phyloP scores from a whole-genome alignment of 768 basidiomycete genomes.

The Agaricus subrufescens region DNA sequence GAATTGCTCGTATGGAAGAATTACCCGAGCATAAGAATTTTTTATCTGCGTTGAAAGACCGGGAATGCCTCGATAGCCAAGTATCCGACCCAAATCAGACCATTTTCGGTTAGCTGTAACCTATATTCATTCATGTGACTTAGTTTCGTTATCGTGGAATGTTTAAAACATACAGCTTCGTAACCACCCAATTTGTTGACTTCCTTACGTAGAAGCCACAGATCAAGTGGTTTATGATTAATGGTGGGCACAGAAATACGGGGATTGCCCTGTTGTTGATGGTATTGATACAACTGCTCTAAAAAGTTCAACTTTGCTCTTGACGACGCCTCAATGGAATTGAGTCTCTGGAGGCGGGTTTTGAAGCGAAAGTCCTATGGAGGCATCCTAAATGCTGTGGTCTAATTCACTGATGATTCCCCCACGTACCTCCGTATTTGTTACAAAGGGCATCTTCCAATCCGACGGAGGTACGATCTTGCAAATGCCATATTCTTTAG shows the following conservation, averaged over 20 bases:
- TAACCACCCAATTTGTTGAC: conserved; percentile 88
- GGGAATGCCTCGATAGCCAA: conserved; percentile 80
- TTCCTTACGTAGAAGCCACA: conserved; percentile 91
- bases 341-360: conserved; percentile 90
- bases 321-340: conserved; percentile 96
- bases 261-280: conserved; percentile 90
- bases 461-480: conserved; percentile 91
- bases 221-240: conserved; percentile 87
- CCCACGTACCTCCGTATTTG: conserved; percentile 81
- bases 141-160: conserved; percentile 12
- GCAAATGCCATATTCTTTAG: conserved; percentile 81
- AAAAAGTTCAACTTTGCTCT: conserved; percentile 96
- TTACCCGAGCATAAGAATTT: conserved; percentile 84
- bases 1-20: conserved; percentile 95
- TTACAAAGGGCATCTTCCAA: conserved; percentile 96
- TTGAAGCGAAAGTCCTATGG: conserved; percentile 87
- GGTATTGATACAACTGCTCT: conserved; percentile 94
- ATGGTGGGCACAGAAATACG: conserved; percentile 92
- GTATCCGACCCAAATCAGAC: conserved; percentile 76
- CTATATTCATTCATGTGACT: conserved; percentile 32
- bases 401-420: neutral
- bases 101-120: conserved; percentile 83
- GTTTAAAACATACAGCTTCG: conserved; percentile 52
- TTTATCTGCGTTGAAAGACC: conserved; percentile 86
- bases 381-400: conserved; percentile 30